A percentile compares a stretch with the other conserved stretches of the same genome.
These are phyloP conservation scores for Pythium phragmiticola DNA, from an alignment of 352 stramenopile species.

Conservation along the genomic window DNA sequence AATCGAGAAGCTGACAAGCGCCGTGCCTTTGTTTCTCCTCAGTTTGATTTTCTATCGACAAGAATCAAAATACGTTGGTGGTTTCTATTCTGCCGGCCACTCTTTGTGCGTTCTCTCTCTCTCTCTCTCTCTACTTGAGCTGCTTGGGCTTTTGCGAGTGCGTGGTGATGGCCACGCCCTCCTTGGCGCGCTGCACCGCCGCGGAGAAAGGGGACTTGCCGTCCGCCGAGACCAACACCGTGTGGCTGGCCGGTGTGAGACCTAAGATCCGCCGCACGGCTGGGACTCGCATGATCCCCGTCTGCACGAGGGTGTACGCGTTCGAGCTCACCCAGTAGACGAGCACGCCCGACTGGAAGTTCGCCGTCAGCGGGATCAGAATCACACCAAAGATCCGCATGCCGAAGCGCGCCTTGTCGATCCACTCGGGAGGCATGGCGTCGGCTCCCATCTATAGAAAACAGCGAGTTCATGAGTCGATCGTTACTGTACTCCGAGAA, in stretches of 20 bases:
- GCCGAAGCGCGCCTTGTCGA: slow-evolving; percentile 72
- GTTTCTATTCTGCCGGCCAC: neutral
- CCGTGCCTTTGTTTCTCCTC: neutral
- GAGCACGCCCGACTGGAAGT: slow-evolving; percentile 84
- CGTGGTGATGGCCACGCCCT: slow-evolving; percentile 65
- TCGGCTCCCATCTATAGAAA: slow-evolving; percentile 50
- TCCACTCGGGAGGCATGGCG: slow-evolving; percentile 56
- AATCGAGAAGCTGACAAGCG: slow-evolving; percentile 13
- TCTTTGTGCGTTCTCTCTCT: neutral
- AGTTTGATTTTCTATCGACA: slow-evolving; percentile 17
- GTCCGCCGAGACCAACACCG: slow-evolving; percentile 35
- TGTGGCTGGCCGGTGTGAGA: slow-evolving; percentile 20
- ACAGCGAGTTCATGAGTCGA: neutral
- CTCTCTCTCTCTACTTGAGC: slow-evolving; percentile 21
- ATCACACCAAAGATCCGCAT: slow-evolving; percentile 72
- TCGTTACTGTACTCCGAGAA: neutral
- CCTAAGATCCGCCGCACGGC: slow-evolving; percentile 48
- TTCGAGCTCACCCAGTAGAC: slow-evolving; percentile 89
- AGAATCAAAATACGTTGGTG: slow-evolving; percentile 18
- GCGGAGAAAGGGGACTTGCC: slow-evolving; percentile 61
- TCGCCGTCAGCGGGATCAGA: slow-evolving; percentile 80
- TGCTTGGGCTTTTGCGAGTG: slow-evolving; percentile 63
- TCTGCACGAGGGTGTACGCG: slow-evolving; percentile 72
- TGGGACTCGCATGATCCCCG: slow-evolving; percentile 51
- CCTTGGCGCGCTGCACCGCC: slow-evolving; percentile 65